Evolutionary conservation across 2,329 filamentous ascomycete species (phyloP).

Genomic region (Coccinonectria pachysandricola): DNA sequence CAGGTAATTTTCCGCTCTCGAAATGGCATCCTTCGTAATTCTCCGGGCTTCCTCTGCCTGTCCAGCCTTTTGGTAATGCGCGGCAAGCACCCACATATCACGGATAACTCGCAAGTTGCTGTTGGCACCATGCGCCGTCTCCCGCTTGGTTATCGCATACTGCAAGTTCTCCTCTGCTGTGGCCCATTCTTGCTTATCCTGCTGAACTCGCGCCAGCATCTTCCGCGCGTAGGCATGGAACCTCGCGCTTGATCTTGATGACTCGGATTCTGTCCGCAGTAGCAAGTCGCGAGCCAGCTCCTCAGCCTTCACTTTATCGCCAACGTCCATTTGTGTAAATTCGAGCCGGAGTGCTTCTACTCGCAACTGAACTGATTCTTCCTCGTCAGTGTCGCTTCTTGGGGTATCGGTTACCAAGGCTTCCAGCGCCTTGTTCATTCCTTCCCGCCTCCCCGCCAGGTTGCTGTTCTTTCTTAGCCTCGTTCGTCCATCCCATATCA

Average conservation of each 20-base stretch:
- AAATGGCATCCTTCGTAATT: constrained; percentile 23
- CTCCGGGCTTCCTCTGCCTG: constrained; percentile 16
- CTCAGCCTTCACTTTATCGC: constrained; percentile 22
- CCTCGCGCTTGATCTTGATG: constrained; percentile 20
- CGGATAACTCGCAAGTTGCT: constrained; percentile 27
- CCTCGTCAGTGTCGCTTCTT: constrained; percentile 3
- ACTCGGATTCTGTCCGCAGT: constrained; percentile 14
- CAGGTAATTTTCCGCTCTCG: constrained; percentile 22
- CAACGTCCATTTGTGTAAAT: constrained; percentile 29
- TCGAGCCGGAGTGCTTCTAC: constrained; percentile 25
- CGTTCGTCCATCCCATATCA: constrained; percentile 29
- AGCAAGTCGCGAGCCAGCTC: constrained; percentile 21
- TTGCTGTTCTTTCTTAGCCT: constrained; percentile 23
- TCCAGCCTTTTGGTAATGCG: constrained; percentile 22
- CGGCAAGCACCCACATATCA: constrained; percentile 29
- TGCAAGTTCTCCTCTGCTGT: constrained; percentile 24
- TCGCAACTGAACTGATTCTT: constrained; percentile 18
- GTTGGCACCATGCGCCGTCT: constrained; percentile 24
- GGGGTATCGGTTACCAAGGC: constrained; percentile 10
- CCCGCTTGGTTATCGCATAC: constrained; percentile 23
- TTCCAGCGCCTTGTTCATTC: constrained; percentile 23
- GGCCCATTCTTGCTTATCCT: constrained; percentile 22
- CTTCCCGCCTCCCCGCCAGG: constrained; percentile 16
- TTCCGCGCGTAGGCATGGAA: constrained; percentile 29
- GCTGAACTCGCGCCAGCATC: constrained; percentile 26